phyloP scores from a whole-genome alignment of 2,329 filamentous ascomycete genomes.

The Pseudogymnoascus verrucosus region DNA sequence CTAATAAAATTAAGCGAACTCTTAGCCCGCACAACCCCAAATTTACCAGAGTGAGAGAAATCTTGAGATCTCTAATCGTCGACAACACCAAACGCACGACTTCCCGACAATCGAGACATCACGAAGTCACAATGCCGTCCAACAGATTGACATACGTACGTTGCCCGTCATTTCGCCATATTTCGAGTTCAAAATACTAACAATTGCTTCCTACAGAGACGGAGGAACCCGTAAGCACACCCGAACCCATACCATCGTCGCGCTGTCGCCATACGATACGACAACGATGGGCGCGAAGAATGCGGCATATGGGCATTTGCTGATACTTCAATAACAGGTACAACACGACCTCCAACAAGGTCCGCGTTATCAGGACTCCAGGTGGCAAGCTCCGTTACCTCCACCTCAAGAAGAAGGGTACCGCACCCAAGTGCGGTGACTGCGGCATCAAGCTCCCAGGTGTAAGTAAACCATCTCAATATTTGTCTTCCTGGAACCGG shows the following conservation, averaged over 20 bases:
- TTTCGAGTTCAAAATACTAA: constrained; percentile 7
- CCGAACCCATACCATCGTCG: constrained; percentile 13
- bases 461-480: constrained; percentile 57
- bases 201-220: constrained; percentile 36
- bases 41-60: constrained; percentile 21
- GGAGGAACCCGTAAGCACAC: constrained; percentile 67
- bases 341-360: constrained; percentile 98
- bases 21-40: constrained; percentile 32
- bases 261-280: neutral
- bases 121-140: constrained; percentile 41
- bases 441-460: constrained; percentile 96
- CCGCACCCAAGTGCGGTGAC: constrained; percentile 98
- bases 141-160: constrained; percentile 37
- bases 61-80: constrained; percentile 14
- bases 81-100: constrained; percentile 34
- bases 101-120: constrained; percentile 25
- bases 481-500: constrained; percentile 2
- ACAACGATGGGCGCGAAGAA: neutral
- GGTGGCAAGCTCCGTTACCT: constrained; percentile 92
- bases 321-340: constrained; percentile 50
- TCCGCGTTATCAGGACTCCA: constrained; percentile 91
- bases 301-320: constrained; percentile 7
- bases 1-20: constrained; percentile 12
- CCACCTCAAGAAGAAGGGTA: constrained; percentile 99
- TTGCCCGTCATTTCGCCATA: neutral